Percentiles rank a stretch among this genome's conserved stretches.
Conservation (phyloP, 1,284 basidiomycete genomes). For the Microbotryum violaceum region DNA sequence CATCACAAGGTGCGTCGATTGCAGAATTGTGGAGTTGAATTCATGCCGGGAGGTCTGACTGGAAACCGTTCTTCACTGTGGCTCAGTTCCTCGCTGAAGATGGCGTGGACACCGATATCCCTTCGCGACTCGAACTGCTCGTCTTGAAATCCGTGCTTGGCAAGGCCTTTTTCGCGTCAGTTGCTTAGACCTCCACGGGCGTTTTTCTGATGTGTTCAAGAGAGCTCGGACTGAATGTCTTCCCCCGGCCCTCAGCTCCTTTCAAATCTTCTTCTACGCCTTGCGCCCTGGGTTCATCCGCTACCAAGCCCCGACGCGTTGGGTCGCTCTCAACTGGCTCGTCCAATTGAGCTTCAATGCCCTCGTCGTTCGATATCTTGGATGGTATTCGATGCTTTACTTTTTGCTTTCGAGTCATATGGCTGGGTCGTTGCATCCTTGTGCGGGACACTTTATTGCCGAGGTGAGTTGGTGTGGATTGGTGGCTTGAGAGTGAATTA, state of each 20-base stretch:
- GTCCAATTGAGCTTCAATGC: slow-evolving; percentile 67
- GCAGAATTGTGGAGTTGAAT: neutral
- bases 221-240: neutral
- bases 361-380: slow-evolving; percentile 56
- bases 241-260: slow-evolving; percentile 54
- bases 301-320: slow-evolving; percentile 67
- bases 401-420: slow-evolving; percentile 84
- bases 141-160: slow-evolving; percentile 90
- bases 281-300: slow-evolving; percentile 91
- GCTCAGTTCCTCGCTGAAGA: slow-evolving; percentile 85
- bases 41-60: slow-evolving; percentile 46
- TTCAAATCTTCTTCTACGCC: slow-evolving; percentile 97
- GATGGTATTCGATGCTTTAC: slow-evolving; percentile 65
- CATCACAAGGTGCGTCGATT: slow-evolving; percentile 28
- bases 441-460: slow-evolving; percentile 94
- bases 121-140: slow-evolving; percentile 74
- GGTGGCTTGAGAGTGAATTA: no score
- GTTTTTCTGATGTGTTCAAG: neutral
- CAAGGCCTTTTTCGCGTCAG: slow-evolving; percentile 93
- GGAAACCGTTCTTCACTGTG: neutral
- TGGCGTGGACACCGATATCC: slow-evolving; percentile 89
- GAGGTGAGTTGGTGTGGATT: slow-evolving; percentile 46
- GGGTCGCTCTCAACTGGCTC: slow-evolving; percentile 74
- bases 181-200: slow-evolving; percentile 22
- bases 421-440: slow-evolving; percentile 88